Evolutionary conservation across 2,329 filamentous ascomycete species (phyloP), one percentile per base, ranked within the genome.

Genomic region (Parafenestella ontariensis): DNA sequence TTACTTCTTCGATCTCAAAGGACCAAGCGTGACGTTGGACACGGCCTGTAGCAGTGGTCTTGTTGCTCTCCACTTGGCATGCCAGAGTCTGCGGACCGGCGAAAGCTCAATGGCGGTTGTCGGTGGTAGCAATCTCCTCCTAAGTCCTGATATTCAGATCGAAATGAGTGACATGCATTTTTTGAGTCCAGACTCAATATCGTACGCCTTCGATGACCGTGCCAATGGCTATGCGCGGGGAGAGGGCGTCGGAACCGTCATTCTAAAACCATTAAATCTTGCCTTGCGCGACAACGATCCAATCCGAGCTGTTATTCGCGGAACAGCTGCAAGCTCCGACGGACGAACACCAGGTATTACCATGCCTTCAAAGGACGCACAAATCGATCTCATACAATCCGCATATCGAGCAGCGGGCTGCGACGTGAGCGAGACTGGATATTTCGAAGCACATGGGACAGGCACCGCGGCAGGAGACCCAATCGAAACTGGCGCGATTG

Each of bases 211-310:
- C 48, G 86, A 87, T 60, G 68, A 77, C 10, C 77, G 78, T 1
- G 87, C 84, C 10, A 83, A 85, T 53, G 87, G 87, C 0, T 90
- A 89, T 62, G 85, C 83, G 0, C 78, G 86, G 34, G 87, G 86
- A 1, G 87, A 90, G 63, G 87, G 86, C 0, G 76, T 85, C 2
- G 61, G 51, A 2, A 57, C 51, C 9, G 36, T 75, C 4, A 45
- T 74, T 28, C 56, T 75, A 3, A 73, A 73, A 34, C 61, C 56
- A 20, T 49, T 66, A 15, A 44, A 54, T 21, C 21, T 48, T 17
- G 64, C 64, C 0, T 15, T 66, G 1, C 40, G 49, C 15, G 65
- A 72, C 46, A 54, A 59, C 11, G 68, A 75, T 28, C 55, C 67
- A 4, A 68, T 75, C 29, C 56, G 64, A 21, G 71, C 66, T 7